Conservation (phyloP, 2,329 filamentous ascomycete species). For the Sclerotinia subarctica region DNA sequence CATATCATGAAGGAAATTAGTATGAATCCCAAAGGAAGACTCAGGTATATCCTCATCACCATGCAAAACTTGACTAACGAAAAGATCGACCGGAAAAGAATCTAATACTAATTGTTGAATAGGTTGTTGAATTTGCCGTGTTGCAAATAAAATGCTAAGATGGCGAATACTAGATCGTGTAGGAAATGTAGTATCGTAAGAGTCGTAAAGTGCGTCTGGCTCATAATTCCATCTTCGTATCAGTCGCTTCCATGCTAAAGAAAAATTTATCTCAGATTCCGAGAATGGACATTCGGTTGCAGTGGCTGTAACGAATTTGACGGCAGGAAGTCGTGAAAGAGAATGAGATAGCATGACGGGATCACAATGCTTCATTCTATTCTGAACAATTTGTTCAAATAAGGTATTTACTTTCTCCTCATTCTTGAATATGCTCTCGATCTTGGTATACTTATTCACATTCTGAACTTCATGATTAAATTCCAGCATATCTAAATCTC, state of each 20-base stretch:
- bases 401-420: background rate
- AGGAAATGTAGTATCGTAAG: conserved; percentile 18
- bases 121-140: background rate
- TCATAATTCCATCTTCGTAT: conserved; percentile 7
- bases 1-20: conserved; percentile 11
- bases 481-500: conserved; percentile 19
- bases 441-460: conserved; percentile 11
- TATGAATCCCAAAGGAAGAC: background rate
- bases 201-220: conserved; percentile 8
- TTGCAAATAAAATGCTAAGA: conserved; percentile 14
- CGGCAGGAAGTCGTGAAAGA: background rate
- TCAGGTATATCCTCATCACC: background rate
- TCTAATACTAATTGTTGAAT: conserved; percentile 3
- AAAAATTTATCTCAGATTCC: conserved; percentile 7
- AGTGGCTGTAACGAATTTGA: conserved; percentile 5
- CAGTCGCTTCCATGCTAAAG: conserved; percentile 7
- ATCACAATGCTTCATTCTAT: conserved; percentile 15
- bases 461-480: conserved; percentile 19
- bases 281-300: conserved; percentile 15
- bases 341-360: conserved; percentile 4
- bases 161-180: conserved; percentile 4
- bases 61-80: background rate
- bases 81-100: conserved; percentile 11
- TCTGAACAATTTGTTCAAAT: conserved; percentile 6
- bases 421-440: conserved; percentile 7